These are phyloP conservation scores for Aspergillus novofumigatus DNA, from an alignment of 2,329 filamentous ascomycete species.

Conservation along the genomic window DNA sequence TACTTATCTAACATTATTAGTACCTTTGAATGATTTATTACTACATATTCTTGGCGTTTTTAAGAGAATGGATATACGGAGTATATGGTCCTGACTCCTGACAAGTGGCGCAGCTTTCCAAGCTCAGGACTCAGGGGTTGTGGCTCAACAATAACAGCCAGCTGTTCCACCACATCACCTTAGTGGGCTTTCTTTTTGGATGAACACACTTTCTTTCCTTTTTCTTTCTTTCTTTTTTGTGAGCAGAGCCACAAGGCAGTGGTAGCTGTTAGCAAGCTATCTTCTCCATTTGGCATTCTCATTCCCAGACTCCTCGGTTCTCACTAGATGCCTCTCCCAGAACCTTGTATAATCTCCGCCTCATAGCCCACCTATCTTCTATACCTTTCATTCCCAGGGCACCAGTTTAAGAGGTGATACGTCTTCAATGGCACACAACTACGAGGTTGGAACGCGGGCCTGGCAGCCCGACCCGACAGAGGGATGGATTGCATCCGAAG, in stretches of 20 bases:
- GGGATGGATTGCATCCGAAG: constrained; percentile 96
- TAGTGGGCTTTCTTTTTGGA: background rate
- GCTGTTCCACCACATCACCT: constrained; percentile 21
- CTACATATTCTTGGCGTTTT: constrained; percentile 14
- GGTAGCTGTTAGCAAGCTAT: background rate
- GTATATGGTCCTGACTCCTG: background rate
- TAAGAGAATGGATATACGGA: constrained; percentile 4
- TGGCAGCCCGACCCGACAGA: constrained; percentile 97
- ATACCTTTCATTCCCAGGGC: constrained; percentile 6
- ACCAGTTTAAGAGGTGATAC: constrained; percentile 1
- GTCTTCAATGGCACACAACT: constrained; percentile 71
- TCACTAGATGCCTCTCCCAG: constrained; percentile 26
- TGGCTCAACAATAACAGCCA: constrained; percentile 26
- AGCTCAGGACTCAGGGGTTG: constrained; percentile 31
- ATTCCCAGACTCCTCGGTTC: constrained; percentile 14
- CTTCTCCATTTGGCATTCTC: constrained; percentile 5
- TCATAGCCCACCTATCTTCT: constrained; percentile 16
- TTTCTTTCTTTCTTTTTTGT: constrained; percentile 6
- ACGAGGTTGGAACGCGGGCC: constrained; percentile 93
- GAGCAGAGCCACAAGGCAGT: background rate
- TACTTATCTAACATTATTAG: too few species aligned
- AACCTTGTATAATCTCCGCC: constrained; percentile 7
- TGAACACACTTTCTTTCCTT: constrained; percentile 14
- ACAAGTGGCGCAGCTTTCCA: constrained; percentile 21
- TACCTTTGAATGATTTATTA: background rate